phyloP scores from a whole-genome alignment of 202 grass and related monocot genomes.

The Schoenoplectus tabernaemontani region DNA sequence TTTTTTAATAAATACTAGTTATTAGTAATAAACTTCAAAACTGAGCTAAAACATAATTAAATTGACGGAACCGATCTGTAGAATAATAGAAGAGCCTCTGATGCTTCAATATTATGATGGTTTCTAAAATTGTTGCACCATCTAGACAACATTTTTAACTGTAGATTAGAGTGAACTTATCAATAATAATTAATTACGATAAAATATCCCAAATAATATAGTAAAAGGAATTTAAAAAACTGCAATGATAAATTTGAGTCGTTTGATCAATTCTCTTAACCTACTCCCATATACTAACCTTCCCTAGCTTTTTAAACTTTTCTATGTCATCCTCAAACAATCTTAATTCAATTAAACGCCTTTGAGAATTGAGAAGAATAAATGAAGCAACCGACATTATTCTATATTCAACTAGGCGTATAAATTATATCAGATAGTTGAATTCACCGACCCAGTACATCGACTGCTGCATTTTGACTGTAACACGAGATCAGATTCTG shows the following conservation, averaged over 20 bases:
- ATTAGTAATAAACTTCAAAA: neutral
- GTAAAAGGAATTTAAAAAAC: neutral
- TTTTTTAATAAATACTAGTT: neutral
- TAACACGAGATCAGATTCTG: conserved; percentile 16
- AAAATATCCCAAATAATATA: neutral
- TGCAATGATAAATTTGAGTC: neutral
- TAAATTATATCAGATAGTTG: neutral
- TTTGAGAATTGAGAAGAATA: neutral
- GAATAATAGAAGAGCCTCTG: neutral
- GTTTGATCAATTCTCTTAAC: neutral
- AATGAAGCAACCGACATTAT: neutral
- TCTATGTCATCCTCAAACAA: neutral
- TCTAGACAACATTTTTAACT: neutral
- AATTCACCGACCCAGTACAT: neutral
- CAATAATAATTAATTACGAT: neutral
- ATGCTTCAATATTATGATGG: neutral
- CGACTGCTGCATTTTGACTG: neutral
- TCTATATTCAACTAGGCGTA: neutral
- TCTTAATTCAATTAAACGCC: neutral
- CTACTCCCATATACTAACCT: neutral
- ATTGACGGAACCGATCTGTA: neutral
- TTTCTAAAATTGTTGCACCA: neutral
- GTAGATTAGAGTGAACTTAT: neutral
- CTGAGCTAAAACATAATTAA: neutral
- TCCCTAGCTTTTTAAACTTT: neutral